phyloP scores from a whole-genome alignment of 345 rosid genomes.

The Linum lewisii region DNA sequence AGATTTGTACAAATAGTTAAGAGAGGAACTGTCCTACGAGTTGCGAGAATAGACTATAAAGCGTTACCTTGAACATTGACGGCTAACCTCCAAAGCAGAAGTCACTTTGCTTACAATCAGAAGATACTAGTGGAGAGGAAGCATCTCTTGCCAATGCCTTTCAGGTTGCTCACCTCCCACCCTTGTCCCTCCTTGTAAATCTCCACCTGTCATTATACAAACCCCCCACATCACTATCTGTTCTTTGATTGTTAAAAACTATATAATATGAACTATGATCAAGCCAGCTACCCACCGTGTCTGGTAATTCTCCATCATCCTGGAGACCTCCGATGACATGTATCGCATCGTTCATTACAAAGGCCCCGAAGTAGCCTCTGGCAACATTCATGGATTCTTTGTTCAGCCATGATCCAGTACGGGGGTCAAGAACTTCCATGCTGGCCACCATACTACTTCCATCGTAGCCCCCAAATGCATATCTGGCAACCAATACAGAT shows the following conservation, averaged over 20 bases:
- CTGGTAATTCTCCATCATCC: conserved; percentile 12
- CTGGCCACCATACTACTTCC: conserved; percentile 23
- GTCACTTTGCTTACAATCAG: conserved; percentile 10
- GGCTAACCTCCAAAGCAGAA: too few relatives aligned
- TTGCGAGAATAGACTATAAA: too few relatives aligned
- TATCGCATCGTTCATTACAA: conserved; percentile 20
- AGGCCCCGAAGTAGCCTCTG: conserved; percentile 28
- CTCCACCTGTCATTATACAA: conserved; percentile 22
- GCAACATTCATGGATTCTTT: conserved; percentile 20
- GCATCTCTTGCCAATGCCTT: conserved; percentile 28
- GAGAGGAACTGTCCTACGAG: too few relatives aligned
- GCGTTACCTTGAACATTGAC: too few relatives aligned
- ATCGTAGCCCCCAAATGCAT: conserved; percentile 32
- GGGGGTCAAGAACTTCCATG: conserved; percentile 34
- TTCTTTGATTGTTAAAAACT: not conserved
- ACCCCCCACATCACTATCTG: too few relatives aligned
- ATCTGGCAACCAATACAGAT: conserved; percentile 16
- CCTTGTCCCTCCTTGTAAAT: conserved; percentile 22
- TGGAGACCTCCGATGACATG: conserved; percentile 28
- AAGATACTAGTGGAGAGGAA: conserved; percentile 19
- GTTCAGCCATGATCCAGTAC: conserved; percentile 23
- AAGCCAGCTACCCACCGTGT: conserved; percentile 18
- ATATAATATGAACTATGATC: not conserved
- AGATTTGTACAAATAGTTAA: too few relatives aligned
- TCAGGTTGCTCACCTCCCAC: conserved; percentile 24